A percentile compares a stretch with the other conserved stretches of the same genome.
These are phyloP conservation scores for Diaporthe nobilis DNA, from an alignment of 2,329 filamentous ascomycete species.

Conservation along the genomic window DNA sequence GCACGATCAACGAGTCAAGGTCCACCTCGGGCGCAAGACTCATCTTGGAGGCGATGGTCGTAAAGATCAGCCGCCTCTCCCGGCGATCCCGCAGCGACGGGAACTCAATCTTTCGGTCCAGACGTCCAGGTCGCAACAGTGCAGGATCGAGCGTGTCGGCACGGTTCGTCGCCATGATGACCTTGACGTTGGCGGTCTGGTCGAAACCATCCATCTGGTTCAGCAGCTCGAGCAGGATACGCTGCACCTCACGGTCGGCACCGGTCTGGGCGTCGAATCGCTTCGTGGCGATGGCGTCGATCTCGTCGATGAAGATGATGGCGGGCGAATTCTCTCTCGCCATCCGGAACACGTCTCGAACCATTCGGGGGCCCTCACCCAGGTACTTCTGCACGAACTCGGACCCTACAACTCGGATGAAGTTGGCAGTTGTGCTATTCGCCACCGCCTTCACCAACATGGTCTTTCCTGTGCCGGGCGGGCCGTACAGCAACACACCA, in stretches of 20 bases:
- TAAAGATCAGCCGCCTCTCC: slow-evolving; percentile 96
- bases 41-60: slow-evolving; percentile 98
- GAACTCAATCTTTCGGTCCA: slow-evolving; percentile 99
- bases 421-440: slow-evolving; percentile 97
- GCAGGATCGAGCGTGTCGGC: slow-evolving; percentile 97
- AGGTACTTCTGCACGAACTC: slow-evolving; percentile 99
- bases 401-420: slow-evolving; percentile 97
- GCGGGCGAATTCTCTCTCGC: slow-evolving; percentile 97
- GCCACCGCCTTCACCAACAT: slow-evolving; percentile 99
- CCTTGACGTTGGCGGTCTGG: slow-evolving; percentile 98
- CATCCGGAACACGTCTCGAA: slow-evolving; percentile 99
- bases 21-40: slow-evolving; percentile 96
- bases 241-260: slow-evolving; percentile 97
- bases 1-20: slow-evolving; percentile 93
- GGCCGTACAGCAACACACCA: slow-evolving; percentile 95
- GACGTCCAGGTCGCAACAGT: slow-evolving; percentile 90
- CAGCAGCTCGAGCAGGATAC: slow-evolving; percentile 95
- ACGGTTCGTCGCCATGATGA: slow-evolving; percentile 99
- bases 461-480: slow-evolving; percentile 95
- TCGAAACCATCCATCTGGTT: slow-evolving; percentile 99
- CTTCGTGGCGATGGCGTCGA: slow-evolving; percentile 98
- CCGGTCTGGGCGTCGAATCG: slow-evolving; percentile 99
- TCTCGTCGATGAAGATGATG: slow-evolving; percentile 99
- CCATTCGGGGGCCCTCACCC: slow-evolving; percentile 98
- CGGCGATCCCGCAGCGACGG: slow-evolving; percentile 93